Base-by-base conservation (phyloP, 176 grass and related monocot genomes). In the Phoenix dactylifera region DNA sequence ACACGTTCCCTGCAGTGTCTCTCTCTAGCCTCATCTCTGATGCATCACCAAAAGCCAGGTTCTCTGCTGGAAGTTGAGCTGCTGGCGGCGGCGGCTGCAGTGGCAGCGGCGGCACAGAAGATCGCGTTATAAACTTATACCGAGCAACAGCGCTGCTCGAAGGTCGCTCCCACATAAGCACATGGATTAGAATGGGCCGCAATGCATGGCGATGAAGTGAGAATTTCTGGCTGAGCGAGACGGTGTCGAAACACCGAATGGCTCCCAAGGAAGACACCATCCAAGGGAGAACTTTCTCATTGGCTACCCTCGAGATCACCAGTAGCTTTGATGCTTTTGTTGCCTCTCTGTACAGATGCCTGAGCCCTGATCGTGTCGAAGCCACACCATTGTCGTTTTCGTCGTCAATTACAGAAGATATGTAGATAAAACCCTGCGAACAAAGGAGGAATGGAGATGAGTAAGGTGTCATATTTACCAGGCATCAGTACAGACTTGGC, bases 271-370 rank as follows among this genome's bases (percentile, higher is more conserved):
- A 78, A 14, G 85, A 80, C 29, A 89, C 78, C 60, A 95, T 84
- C 90, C 86, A 95, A 0, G 86, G 90, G 16, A 95, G 82, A 15
- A 95, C 86, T 62, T 95, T 95, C 59, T 86, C 86, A 0, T 86
- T 76, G 18, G 79, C 79, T 7, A 95, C 72, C 64, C 86, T 76
- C 14, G 90, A 95, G 52, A 95, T 86, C 49, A 89, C 72, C 55
- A 95, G 58, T n/a, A 89, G 62, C 62, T 84, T 89, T 0, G 79
- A 86, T 0, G 82, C 76, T 6, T 73, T 29, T 64, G 68, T 83
- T 14, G 86, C 76, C 52, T 50, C 15, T 49, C 71, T 81, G 67
- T 83, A 95, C 9, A 89, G 90, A 49, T 81, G 51, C 10, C 71
- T 63, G 26, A 95, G 82, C 32, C 86, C 90, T 24, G 85, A 95